Evolutionary conservation across 495 filamentous ascomycete species (phyloP).

Genomic region (Penicillium pancosmium): DNA sequence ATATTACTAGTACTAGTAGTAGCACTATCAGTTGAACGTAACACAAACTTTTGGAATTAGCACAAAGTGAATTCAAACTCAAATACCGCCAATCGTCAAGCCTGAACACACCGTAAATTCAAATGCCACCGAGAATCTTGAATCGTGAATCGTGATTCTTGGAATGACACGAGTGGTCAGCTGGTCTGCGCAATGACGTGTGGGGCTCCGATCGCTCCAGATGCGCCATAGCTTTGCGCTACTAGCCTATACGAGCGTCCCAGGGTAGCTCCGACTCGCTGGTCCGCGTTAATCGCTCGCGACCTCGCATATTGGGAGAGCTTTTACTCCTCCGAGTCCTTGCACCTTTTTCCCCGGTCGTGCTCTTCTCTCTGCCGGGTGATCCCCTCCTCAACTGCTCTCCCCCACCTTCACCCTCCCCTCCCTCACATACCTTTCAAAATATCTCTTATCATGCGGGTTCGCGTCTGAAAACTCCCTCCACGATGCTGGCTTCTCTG

Average conservation of each 20-base stretch:
- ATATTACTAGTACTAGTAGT: too few species aligned
- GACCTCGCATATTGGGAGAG: background rate
- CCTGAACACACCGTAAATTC: too few species aligned
- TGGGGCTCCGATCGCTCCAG: constrained; percentile 10
- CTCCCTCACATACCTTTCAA: constrained; percentile 9
- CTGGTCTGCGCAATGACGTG: constrained; percentile 21
- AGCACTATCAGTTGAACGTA: too few species aligned
- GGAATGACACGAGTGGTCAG: constrained; percentile 4
- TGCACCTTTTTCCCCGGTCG: background rate
- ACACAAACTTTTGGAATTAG: too few species aligned
- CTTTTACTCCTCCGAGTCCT: background rate
- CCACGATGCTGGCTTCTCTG: constrained; percentile 50
- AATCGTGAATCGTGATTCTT: background rate
- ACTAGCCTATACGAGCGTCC: too few species aligned
- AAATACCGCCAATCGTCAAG: too few species aligned
- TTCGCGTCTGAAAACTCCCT: background rate
- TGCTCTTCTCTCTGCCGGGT: background rate
- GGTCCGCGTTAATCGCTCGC: background rate
- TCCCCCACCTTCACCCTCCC: background rate
- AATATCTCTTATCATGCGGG: constrained; percentile 7
- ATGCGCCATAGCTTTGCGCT: constrained; percentile 7
- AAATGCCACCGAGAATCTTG: background rate
- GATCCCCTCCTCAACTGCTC: background rate
- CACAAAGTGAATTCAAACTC: too few species aligned
- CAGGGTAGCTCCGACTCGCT: background rate